Base-by-base conservation (phyloP, 169 alveolate genomes). In the Cryptosporidium felis region DNA sequence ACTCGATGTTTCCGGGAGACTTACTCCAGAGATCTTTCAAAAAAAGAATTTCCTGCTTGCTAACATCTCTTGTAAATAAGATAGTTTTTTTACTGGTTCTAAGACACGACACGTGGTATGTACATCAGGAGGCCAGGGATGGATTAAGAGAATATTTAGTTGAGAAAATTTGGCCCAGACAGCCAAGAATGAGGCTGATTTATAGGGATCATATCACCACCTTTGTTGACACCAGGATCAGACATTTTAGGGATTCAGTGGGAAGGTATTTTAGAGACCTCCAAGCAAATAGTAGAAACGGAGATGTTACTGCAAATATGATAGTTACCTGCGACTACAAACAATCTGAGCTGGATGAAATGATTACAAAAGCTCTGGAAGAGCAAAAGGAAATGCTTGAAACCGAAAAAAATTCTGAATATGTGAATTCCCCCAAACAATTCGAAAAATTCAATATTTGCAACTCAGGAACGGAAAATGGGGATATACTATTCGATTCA, bases 51-150 rank as follows among this genome's bases (percentile, higher is more conserved):
- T 74, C 85, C 23, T 53, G 42, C 21, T 56, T 74, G 14, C 34
- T 74, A n/a, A 74, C 85, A 14, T 74, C 85, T 12, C 42, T 74
- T 41, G 85, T 74, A 14, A 74, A 74, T 41, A 74, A 74, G 42
- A 74, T 74, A 0, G 85, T 74, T 3, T 74, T 74, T 74, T 56
- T 74, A 36, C 23, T 74, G 16, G 85, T 74, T 2, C 46, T 74
- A 38, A 47, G 18, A 12, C 85, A 74, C 41, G 85, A 74, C 56
- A 74, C 85, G 23, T 74, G 85, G 85, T 74, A 74, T 74, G 85
- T 74, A 14, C 85, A 74, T 49, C 85, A 74, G 40, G 85, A 74
- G 41, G 85, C 85, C 23, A 74, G 85, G 38, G 85, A 74, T 53
- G 85, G 85, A 21, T 36, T 74, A 18, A 49, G 85, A 32, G 85